phyloP scores from a whole-genome alignment of 106 monocot genomes.

The Narthecium ossifragum region DNA sequence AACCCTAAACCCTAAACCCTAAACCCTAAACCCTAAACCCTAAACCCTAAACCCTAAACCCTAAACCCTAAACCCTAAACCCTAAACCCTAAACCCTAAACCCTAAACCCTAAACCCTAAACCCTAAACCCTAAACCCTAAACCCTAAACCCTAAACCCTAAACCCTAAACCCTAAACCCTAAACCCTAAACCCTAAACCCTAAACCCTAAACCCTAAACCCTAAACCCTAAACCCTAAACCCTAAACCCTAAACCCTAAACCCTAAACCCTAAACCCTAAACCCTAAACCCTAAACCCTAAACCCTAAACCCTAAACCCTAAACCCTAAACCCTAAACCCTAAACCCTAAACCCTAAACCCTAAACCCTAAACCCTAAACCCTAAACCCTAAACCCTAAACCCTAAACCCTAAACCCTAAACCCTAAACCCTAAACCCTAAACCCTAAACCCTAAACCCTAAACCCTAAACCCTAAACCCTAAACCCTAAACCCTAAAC shows the following conservation, averaged over 20 bases:
- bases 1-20: constrained; percentile 7
- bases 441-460: constrained; percentile 2
- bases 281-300: constrained; percentile 20
- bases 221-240: constrained; percentile 8
- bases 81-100: constrained; percentile 14
- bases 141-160: constrained; percentile 1
- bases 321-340: constrained; percentile 6
- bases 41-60: not conserved
- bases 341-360: constrained; percentile 8
- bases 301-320: constrained; percentile 21
- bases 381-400: constrained; percentile 10
- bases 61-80: constrained; percentile 12
- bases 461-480: constrained; percentile 3
- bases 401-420: constrained; percentile 15
- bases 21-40: constrained; percentile 8
- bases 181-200: constrained; percentile 25
- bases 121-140: constrained; percentile 2
- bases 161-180: not conserved
- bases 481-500: not conserved
- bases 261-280: constrained; percentile 17
- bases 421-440: constrained; percentile 4
- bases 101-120: constrained; percentile 5
- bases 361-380: constrained; percentile 1
- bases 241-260: constrained; percentile 20
- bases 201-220: constrained; percentile 18